Evolutionary conservation across 306 rosid species (phyloP), one percentile per base, ranked within the genome.

Genomic region (Mimosa pudica): DNA sequence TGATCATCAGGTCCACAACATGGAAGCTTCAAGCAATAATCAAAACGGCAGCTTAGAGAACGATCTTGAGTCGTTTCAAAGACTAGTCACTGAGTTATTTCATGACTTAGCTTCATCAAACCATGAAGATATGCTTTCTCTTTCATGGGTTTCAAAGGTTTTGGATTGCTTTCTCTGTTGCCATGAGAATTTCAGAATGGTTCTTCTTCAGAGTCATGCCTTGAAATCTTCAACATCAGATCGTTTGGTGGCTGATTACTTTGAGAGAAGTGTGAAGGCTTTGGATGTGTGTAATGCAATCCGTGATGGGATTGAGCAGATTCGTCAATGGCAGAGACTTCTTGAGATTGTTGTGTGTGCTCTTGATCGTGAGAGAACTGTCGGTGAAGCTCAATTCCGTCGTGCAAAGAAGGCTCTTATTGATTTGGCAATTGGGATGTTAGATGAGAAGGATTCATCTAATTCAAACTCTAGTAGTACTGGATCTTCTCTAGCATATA

Each of bases 221-320:
- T 45, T 52, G 51, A 89, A 69, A 18, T 70, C 91, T 4, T 86
- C 94, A 8, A 35, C 84, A 8, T 30, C 84, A 87, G 97, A 89
- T 73, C 92, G 95, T n/a, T 38, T 92, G 84, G 86, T 92, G 1
- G 42, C 84, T n/a, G 98, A 92, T 4, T 91, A 89, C 67, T 89
- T 89, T 12, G 97, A 91, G 20, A 82, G 98, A 62, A 89, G 90
- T 79, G 89, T 92, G 65, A 94, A 94, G 80, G 95, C 97, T 2
- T 84, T 94, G 5, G 98, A 94, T 74, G 91, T 94, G 7, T 94
- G 98, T 72, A 92, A 94, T 71, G 97, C 97, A 4, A 71, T 92
- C 42, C 88, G 98, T 30, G 97, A 94, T 74, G 98, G 98, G 60
- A 80, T 92, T 73, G 97, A 94, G 62, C 92, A 88, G 86, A 81